Percentiles rank a stretch among this genome's conserved stretches.
These are phyloP conservation scores for Jaapia argillacea DNA, from an alignment of 768 basidiomycete genomes.

Conservation along the genomic window DNA sequence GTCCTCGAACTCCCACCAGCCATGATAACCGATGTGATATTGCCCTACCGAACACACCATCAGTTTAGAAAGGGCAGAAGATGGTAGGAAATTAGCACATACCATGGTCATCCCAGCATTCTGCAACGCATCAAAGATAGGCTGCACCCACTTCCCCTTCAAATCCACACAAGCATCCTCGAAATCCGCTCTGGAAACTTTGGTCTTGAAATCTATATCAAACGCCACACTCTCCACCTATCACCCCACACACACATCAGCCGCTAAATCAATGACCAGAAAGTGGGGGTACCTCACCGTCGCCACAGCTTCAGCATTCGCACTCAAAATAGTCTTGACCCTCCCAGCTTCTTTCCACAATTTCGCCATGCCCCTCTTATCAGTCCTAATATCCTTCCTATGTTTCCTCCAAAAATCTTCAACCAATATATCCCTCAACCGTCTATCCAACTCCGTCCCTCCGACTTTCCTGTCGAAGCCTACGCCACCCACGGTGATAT, in stretches of 20 bases:
- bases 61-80: not conserved
- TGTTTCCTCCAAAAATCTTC: constrained; percentile 67
- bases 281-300: constrained; percentile 36
- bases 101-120: constrained; percentile 62
- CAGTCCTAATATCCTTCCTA: constrained; percentile 55
- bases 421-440: constrained; percentile 72
- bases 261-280: constrained; percentile 3
- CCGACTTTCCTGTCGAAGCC: constrained; percentile 72
- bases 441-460: constrained; percentile 79
- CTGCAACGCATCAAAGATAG: constrained; percentile 64
- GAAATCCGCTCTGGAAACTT: constrained; percentile 69
- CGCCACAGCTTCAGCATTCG: constrained; percentile 73
- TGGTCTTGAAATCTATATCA: constrained; percentile 84
- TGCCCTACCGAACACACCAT: constrained; percentile 34
- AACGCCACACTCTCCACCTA: constrained; percentile 83
- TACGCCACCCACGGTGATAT: constrained; percentile 69
- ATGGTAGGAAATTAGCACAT: constrained; percentile 11
- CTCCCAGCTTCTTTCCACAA: constrained; percentile 90
- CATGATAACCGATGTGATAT: constrained; percentile 85
- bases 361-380: constrained; percentile 84
- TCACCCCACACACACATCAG: not conserved
- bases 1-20: constrained; percentile 85
- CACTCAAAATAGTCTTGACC: constrained; percentile 88
- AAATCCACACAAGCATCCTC: constrained; percentile 67
- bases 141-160: constrained; percentile 49